Base-by-base conservation (phyloP, 805 yeast species). In the Cyberlindnera mrakii region DNA sequence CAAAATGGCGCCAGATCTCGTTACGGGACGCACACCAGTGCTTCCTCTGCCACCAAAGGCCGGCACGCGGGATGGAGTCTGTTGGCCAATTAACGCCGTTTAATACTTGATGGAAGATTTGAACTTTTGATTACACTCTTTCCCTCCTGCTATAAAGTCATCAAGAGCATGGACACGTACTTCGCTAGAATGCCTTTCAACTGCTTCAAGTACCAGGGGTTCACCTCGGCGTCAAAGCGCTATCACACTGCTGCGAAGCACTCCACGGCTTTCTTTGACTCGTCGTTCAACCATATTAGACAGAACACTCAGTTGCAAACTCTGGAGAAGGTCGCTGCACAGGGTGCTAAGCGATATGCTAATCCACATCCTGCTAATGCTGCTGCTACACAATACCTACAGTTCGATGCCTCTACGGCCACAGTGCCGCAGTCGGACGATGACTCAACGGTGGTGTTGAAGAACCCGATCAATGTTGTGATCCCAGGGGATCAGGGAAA, bases 151-250 rank as follows among this genome's bases (percentile, higher is more conserved):
- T 23, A 23, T 23, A 23, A 23, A 11, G 33, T 33, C 33, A n/a
- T 30, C 17, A 23, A 15, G 20, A 17, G 5, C 34, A 43, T 48
- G 51, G 51, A 43, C 43, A 34, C 45, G n/a, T 47, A 43, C 50
- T 42, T 45, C 32, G 49, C 45, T 39, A 52, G 48, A 19, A 67
- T 68, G 68, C 69, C 67, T 11, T 68, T 69, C 59, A 67, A 62
- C 56, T 63, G 67, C 40, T 62, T 68, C 55, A 67, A 65, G 50
- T 58, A 59, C 48, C 66, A 67, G 49, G 67, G 64, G 49, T 55
- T 67, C 36, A 59, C 58, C 39, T 27, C 38, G 32, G 45, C 58
- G 29, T 58, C 68, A 20, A 66, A 67, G 52, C 56, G 67, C 35
- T 63, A 62, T 45, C 66, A 61, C 46, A 54, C 65, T 15, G 57